Base-by-base conservation (phyloP, 2,329 filamentous ascomycete species). In the Scytalidium sp. region DNA sequence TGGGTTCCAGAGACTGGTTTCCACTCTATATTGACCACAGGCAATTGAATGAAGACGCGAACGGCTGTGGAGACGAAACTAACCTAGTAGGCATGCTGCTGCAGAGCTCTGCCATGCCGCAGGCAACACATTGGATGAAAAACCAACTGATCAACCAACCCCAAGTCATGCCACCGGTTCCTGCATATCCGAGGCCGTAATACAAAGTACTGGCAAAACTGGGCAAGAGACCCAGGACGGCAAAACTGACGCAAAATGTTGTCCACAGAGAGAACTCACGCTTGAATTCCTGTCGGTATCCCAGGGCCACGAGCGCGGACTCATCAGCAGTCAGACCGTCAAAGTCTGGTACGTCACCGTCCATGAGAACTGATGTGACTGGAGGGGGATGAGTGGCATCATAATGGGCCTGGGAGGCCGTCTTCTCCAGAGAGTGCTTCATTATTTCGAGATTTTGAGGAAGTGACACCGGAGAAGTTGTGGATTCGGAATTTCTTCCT, bases 201-300 rank as follows among this genome's bases (percentile, higher is more conserved):
- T 78, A 85, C 55, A 90, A 67, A 0, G 86, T 90, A 55, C 79
- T 84, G 1, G 85, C 86, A 59, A 90, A 88, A 53, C 81, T 87
- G 0, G 86, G 87, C 45, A 90, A 67, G 43, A 90, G 65, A 1
- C 87, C 87, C 49, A 90, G 70, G 10, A 90, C 85, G 6, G 87
- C 85, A 64, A 90, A 90, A 48, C 79, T 84, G 39, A 90, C 85
- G 57, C 84, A 87, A 63, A 90, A 90, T 0, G 84, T 87, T 5
- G 85, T 87, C 78, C 85, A 90, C 13, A 88, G 70, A 2, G 78
- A 84, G 64, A 90, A 89, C 60, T 90, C 85, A 60, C 87, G 76
- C 68, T 73, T 73, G 62, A 74, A 75, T 50, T 75, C 73, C 48
- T 75, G 74, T 58, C 73, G 75, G 57, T 78, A 78, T 43, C 83